Evolutionary conservation across 2,329 filamentous ascomycete species (phyloP).

Genomic region (Nannizziopsis barbatae): DNA sequence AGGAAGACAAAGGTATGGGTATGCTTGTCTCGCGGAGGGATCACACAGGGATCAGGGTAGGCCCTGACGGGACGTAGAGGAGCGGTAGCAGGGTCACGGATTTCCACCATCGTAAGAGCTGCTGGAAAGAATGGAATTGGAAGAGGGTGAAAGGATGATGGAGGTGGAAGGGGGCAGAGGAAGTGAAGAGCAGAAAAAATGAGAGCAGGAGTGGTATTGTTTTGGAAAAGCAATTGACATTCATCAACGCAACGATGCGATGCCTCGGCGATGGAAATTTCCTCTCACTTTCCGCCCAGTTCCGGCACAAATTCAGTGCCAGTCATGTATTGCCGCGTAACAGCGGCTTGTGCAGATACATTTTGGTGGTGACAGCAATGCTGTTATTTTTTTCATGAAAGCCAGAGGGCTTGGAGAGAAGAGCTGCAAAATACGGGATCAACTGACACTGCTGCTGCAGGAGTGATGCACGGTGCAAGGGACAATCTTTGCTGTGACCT

Average conservation of each 20-base stretch:
- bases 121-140: neutral
- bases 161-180: too few species aligned
- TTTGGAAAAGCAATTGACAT: too few species aligned
- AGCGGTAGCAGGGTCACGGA: conserved; percentile 1
- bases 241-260: too few species aligned
- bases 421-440: neutral
- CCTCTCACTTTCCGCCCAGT: too few species aligned
- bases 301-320: neutral
- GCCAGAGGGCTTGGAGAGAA: too few species aligned
- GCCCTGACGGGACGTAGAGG: conserved; percentile 12
- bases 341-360: neutral
- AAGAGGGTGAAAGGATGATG: neutral
- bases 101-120: conserved; percentile 1
- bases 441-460: conserved; percentile 4
- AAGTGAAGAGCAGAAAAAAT: neutral
- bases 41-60: conserved; percentile 10
- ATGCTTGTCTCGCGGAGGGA: conserved; percentile 18
- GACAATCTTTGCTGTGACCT: neutral
- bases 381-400: neutral
- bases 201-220: too few species aligned
- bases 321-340: neutral
- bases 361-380: neutral
- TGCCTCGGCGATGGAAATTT: too few species aligned
- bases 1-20: conserved; percentile 33
- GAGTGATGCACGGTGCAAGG: conserved; percentile 1